These are phyloP conservation scores for Naganishia onofrii DNA, from an alignment of 768 basidiomycete species.

Conservation along the genomic window DNA sequence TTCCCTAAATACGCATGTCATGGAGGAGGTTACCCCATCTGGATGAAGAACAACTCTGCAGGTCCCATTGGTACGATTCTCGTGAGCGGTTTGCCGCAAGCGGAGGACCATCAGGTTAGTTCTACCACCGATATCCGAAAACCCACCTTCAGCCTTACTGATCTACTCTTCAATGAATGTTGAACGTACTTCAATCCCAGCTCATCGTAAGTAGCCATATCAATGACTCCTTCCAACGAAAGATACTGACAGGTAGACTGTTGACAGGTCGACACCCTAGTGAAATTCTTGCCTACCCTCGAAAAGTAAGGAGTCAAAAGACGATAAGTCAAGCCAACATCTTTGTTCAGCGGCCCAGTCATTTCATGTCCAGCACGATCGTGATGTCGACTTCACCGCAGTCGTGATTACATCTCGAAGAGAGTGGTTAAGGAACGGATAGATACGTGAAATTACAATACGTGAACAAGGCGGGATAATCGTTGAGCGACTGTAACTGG, in stretches of 20 bases:
- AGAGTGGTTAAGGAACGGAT: too few species aligned
- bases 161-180: not conserved
- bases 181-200: not conserved
- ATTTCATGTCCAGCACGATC: too few species aligned
- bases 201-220: constrained; percentile 23
- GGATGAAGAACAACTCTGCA: constrained; percentile 33
- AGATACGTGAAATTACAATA: too few species aligned
- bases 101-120: constrained; percentile 42
- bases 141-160: not conserved
- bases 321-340: too few species aligned
- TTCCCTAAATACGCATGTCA: constrained; percentile 43
- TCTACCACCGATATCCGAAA: not conserved
- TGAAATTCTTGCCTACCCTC: constrained; percentile 29
- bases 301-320: not conserved
- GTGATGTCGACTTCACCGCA: too few species aligned
- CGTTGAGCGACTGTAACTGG: too few species aligned
- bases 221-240: not conserved
- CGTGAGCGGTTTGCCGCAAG: constrained; percentile 44
- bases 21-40: constrained; percentile 40
- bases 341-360: too few species aligned
- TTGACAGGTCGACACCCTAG: constrained; percentile 28
- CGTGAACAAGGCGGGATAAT: too few species aligned
- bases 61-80: constrained; percentile 42
- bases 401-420: too few species aligned
- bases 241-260: not conserved